These are phyloP conservation scores for Dysphania ambrosioides DNA, from an alignment of 148 eudicot genomes.

Conservation along the genomic window DNA sequence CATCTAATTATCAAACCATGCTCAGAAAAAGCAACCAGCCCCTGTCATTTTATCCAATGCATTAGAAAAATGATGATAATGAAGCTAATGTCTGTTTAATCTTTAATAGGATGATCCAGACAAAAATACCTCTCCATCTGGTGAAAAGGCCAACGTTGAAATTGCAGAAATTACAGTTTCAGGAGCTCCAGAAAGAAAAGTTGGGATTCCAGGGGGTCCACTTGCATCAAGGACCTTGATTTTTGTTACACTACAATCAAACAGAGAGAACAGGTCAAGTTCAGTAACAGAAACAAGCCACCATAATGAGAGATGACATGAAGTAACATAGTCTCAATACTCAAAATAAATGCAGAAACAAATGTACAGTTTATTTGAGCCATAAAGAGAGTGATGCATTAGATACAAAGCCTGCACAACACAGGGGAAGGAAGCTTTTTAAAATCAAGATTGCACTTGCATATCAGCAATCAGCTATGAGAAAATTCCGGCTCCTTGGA, in stretches of 20 bases:
- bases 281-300: slow-evolving; percentile 7
- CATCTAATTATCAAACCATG: slow-evolving; percentile 89
- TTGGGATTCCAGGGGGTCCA: slow-evolving; percentile 95
- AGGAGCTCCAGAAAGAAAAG: slow-evolving; percentile 64
- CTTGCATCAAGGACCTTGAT: slow-evolving; percentile 95
- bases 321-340: not conserved
- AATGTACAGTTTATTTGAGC: not conserved
- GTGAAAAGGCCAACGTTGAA: slow-evolving; percentile 86
- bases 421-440: not conserved
- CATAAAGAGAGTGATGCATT: not conserved
- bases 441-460: not conserved
- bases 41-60: slow-evolving; percentile 43
- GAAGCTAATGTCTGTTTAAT: not conserved
- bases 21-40: slow-evolving; percentile 95
- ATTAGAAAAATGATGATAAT: not conserved
- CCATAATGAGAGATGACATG: not conserved
- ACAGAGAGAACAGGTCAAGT: slow-evolving; percentile 7
- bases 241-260: slow-evolving; percentile 51
- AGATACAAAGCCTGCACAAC: not conserved
- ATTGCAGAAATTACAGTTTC: slow-evolving; percentile 59
- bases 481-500: not conserved
- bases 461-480: not conserved
- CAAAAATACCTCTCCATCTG: slow-evolving; percentile 83
- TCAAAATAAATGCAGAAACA: no score
- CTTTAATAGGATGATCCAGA: no score